Conservation (phyloP, 305 asterid genomes). For the Fraxinus sp. region DNA sequence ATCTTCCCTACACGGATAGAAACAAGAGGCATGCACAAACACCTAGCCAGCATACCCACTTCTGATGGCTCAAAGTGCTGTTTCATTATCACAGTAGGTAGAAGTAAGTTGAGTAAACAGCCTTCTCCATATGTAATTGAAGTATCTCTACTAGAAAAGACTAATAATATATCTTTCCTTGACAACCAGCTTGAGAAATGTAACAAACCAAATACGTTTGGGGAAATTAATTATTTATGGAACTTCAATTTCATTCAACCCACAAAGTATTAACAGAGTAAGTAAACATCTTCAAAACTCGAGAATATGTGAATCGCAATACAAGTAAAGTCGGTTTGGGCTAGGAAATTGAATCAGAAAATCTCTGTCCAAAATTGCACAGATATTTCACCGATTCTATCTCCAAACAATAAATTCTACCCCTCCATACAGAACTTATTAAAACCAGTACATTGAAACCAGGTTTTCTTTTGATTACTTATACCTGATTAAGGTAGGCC, state of each 20-base stretch:
- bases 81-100: constrained; percentile 3
- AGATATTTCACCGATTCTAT: not conserved
- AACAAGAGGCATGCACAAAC: constrained; percentile 91
- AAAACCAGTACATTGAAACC: not conserved
- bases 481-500: constrained; percentile 81
- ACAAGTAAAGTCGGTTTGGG: not conserved
- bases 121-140: not conserved
- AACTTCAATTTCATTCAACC: not conserved
- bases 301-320: not conserved
- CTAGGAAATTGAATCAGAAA: not conserved
- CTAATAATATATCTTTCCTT: not conserved
- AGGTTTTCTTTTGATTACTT: not conserved
- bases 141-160: not conserved
- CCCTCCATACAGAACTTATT: not conserved
- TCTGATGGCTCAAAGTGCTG: constrained; percentile 96
- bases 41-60: constrained; percentile 87
- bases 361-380: not conserved
- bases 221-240: not conserved
- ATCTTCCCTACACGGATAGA: constrained; percentile 93
- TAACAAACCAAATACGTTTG: not conserved
- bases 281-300: not conserved
- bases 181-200: not conserved
- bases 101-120: not conserved
- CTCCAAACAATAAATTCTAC: not conserved
- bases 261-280: not conserved